Evolutionary conservation across 2,329 filamentous ascomycete species (phyloP), one percentile per base, ranked within the genome.

Genomic region (Salinomyces thailandicus): DNA sequence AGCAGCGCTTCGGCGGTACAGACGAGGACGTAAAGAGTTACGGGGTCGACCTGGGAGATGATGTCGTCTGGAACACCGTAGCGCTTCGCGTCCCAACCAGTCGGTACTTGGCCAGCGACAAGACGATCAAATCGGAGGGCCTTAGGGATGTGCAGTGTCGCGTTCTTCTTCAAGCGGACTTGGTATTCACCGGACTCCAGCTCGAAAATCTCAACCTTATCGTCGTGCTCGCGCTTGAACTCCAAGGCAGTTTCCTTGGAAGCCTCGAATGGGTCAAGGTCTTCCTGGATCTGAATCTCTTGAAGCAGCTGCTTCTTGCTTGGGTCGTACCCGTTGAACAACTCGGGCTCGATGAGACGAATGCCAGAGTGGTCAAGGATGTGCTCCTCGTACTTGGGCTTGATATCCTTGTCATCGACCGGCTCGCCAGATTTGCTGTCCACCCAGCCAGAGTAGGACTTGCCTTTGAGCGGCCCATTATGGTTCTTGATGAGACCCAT

Each of bases 401-500:
- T 98, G 62, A 98, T 74, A 54, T 98, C 91, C 69, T 95, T 95
- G 67, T 98, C 91, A 42, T 96, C 89, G 18, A 98, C 86, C 5
- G 91, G 91, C 41, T 96, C 89, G 29, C 85, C 85, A 36, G 85
- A 80, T 75, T 96, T 96, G 59, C 78, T 73, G 56, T 98, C 91
- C 41, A 98, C 85, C 86, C 85, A 98, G 51, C 91, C 91, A 49
- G 89, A 85, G 67, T 98, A 96, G 47, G 82, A 82, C 68, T 93
- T 82, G 60, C 91, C 91, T 70, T 98, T 98, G 60, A 98, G 77
- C 19, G 81, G 79, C 13, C 91, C 91, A 52, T 96, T 96, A 70
- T 94, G 85, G 63, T 98, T 93, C 73, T 89, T 95, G 69, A 98
- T 96, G 42, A 96, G 77, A 57, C 91, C 91, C 89, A 96, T 98